These are phyloP conservation scores for Leccinellum rugosiceps DNA, from an alignment of 768 basidiomycete genomes.

Conservation along the genomic window DNA sequence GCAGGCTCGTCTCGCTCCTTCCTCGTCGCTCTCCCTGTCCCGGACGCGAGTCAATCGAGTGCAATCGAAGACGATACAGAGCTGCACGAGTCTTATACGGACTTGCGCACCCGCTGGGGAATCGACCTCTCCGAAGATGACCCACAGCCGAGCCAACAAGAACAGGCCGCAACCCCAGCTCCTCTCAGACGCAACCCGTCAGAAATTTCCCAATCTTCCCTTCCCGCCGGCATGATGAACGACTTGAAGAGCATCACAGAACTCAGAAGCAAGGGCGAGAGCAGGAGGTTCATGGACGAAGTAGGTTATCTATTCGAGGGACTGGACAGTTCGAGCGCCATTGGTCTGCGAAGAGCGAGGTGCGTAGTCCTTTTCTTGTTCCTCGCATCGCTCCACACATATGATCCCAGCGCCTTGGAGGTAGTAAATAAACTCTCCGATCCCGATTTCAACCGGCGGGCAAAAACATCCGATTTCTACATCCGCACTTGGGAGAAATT, in stretches of 20 bases:
- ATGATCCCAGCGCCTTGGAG: slow-evolving; percentile 60
- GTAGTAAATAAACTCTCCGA: slow-evolving; percentile 73
- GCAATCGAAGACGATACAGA: slow-evolving; percentile 47
- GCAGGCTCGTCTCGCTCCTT: slow-evolving; percentile 79
- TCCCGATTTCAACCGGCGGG: slow-evolving; percentile 71
- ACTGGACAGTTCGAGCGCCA: slow-evolving; percentile 48
- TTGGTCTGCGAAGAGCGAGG: slow-evolving; percentile 69
- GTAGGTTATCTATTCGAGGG: slow-evolving; percentile 86
- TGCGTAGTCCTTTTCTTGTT: slow-evolving; percentile 23
- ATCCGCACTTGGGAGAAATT: slow-evolving; percentile 67
- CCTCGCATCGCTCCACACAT: background rate
- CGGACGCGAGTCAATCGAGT: slow-evolving; percentile 25
- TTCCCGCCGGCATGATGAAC: slow-evolving; percentile 64
- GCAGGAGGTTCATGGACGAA: slow-evolving; percentile 76
- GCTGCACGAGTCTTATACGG: slow-evolving; percentile 69
- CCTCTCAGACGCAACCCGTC: slow-evolving; percentile 24
- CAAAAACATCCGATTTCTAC: slow-evolving; percentile 74
- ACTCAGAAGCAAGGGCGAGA: slow-evolving; percentile 76
- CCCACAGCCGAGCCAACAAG: slow-evolving; percentile 36
- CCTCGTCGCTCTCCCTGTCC: slow-evolving; percentile 56
- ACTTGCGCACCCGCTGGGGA: slow-evolving; percentile 75
- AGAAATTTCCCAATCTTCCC: slow-evolving; percentile 36
- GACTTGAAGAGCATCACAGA: slow-evolving; percentile 80
- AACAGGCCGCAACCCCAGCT: background rate
- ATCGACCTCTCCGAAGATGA: slow-evolving; percentile 80